Conservation (phyloP, 1,139 yeast genomes). For the Magnusiomyces sp. region DNA sequence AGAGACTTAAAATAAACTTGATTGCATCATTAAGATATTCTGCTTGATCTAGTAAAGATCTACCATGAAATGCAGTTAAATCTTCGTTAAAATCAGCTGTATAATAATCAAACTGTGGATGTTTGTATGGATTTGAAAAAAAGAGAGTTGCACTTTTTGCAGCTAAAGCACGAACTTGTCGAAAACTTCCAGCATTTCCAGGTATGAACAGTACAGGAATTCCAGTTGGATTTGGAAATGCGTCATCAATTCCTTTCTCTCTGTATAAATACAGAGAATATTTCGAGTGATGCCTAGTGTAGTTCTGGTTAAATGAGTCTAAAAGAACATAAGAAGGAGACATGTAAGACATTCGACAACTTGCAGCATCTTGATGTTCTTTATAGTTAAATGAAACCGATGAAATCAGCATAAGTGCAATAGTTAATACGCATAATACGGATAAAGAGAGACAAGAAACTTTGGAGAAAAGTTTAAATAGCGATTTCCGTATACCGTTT, state of each 20-base stretch:
- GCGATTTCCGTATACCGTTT: neutral
- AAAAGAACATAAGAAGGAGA: constrained; percentile 66
- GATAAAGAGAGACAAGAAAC: neutral
- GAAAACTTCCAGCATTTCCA: constrained; percentile 81
- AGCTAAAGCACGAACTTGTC: constrained; percentile 74
- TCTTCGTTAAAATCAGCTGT: constrained; percentile 94
- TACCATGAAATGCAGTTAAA: constrained; percentile 92
- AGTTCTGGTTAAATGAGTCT: constrained; percentile 46
- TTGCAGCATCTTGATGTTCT: constrained; percentile 10
- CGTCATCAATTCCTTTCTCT: constrained; percentile 32
- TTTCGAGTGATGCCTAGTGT: constrained; percentile 61
- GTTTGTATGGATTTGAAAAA: constrained; percentile 21
- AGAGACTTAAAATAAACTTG: constrained; percentile 60
- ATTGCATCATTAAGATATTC: constrained; percentile 88
- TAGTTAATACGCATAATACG: neutral
- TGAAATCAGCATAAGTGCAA: neutral
- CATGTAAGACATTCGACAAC: constrained; percentile 26
- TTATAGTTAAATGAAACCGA: constrained; percentile 8
- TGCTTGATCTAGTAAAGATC: constrained; percentile 88
- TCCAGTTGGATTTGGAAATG: constrained; percentile 46
- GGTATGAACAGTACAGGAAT: constrained; percentile 77
- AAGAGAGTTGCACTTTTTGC: constrained; percentile 49
- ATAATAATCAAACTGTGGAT: constrained; percentile 53
- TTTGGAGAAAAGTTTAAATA: neutral
- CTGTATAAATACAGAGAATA: constrained; percentile 66